Conservation (phyloP, 2,329 filamentous ascomycete species). For the Alternaria rosae region DNA sequence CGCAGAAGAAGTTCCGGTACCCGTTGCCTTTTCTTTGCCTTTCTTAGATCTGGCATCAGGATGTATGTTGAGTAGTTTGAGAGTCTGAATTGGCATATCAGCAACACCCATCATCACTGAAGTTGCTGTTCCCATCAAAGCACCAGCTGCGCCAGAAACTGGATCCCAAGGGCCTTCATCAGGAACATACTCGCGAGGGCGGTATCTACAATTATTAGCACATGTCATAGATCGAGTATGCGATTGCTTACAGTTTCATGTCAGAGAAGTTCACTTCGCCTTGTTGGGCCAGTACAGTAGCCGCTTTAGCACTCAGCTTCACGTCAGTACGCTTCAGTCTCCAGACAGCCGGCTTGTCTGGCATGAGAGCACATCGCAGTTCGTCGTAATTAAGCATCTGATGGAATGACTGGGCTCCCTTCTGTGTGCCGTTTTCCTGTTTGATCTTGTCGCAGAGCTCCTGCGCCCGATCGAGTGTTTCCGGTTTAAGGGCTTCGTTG, state of each 20-base stretch:
- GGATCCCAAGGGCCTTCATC: slow-evolving; percentile 53
- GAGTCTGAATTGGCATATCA: slow-evolving; percentile 68
- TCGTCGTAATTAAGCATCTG: slow-evolving; percentile 50
- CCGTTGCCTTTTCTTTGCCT: slow-evolving; percentile 32
- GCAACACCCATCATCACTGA: slow-evolving; percentile 83
- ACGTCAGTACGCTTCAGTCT: slow-evolving; percentile 49
- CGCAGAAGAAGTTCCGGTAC: slow-evolving; percentile 16
- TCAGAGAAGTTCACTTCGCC: slow-evolving; percentile 47
- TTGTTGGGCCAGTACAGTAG: slow-evolving; percentile 48
- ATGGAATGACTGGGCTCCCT: slow-evolving; percentile 49
- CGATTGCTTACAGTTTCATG: slow-evolving; percentile 46
- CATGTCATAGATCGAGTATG: background rate
- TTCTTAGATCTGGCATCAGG: slow-evolving; percentile 44
- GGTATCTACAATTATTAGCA: slow-evolving; percentile 37
- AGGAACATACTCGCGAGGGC: slow-evolving; percentile 49
- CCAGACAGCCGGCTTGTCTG: slow-evolving; percentile 48
- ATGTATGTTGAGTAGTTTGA: slow-evolving; percentile 58
- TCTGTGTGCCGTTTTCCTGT: slow-evolving; percentile 47
- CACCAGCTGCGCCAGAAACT: slow-evolving; percentile 66
- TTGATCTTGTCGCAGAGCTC: slow-evolving; percentile 50
- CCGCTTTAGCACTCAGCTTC: slow-evolving; percentile 47
- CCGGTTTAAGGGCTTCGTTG: slow-evolving; percentile 48
- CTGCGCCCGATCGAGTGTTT: slow-evolving; percentile 46
- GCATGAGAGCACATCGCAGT: slow-evolving; percentile 44
- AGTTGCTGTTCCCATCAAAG: slow-evolving; percentile 82